Conservation (phyloP, 768 basidiomycete species). For the Pholiota conissans region DNA sequence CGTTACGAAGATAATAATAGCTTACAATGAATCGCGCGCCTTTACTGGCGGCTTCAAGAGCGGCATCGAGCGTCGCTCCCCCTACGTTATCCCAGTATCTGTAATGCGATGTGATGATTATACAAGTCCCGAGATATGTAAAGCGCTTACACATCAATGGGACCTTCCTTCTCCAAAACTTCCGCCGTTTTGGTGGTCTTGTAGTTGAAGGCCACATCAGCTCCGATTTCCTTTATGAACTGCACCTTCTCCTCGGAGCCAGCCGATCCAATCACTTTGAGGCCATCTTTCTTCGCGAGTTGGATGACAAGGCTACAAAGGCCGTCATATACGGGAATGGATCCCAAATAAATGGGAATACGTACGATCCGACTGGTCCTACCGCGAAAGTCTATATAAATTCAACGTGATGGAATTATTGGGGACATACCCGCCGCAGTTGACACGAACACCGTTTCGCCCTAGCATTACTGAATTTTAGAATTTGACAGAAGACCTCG, state of each 20-base stretch:
- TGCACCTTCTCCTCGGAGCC: conserved; percentile 73
- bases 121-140: not conserved
- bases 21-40: conserved; percentile 54
- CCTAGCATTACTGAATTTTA: conserved; percentile 22
- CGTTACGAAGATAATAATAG: not conserved
- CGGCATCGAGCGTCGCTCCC: conserved; percentile 58
- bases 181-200: conserved; percentile 56
- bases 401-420: not conserved
- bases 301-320: conserved; percentile 45
- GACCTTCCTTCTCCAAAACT: conserved; percentile 55
- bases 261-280: conserved; percentile 70
- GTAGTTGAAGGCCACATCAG: conserved; percentile 74
- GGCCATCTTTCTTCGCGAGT: conserved; percentile 48
- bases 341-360: not conserved
- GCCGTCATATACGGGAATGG: not conserved
- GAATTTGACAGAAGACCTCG: not conserved
- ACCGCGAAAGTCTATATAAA: not conserved
- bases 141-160: conserved; percentile 39
- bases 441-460: conserved; percentile 41
- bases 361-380: conserved; percentile 60
- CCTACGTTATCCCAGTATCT: conserved; percentile 64
- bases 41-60: conserved; percentile 42
- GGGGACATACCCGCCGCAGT: conserved; percentile 33
- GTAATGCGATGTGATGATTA: not conserved
- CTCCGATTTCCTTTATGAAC: conserved; percentile 59